Base-by-base conservation (phyloP, 1,284 basidiomycete genomes). In the Mycena sp. region DNA sequence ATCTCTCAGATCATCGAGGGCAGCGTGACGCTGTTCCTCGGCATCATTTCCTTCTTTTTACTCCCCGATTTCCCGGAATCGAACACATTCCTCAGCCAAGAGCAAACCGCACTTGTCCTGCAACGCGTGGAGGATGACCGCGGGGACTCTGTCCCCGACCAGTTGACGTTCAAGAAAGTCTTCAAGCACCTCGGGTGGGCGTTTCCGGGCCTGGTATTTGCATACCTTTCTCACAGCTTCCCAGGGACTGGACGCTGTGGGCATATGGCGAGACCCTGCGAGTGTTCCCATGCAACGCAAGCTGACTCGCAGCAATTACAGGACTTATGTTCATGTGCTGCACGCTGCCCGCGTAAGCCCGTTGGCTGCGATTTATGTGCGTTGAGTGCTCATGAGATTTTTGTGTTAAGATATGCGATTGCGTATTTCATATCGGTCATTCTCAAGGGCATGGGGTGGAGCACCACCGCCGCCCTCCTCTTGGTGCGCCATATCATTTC, bases 381-480 rank as follows among this genome's bases (percentile, higher is more conserved):
- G 23, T 46, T 23, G 37, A 11, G 16, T 35, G 30, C 35, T 57
- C 17, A 26, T 53, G 29, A n/a, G n/a, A 9, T 37, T 57, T 30
- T 25, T 38, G 37, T 11, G 35, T 43, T 29, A 37, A 41, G 29
- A 9, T 58, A 78, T 64, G 76, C 76, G 3, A 74, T 79, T 64
- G 76, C 78, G 19, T 82, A 79, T 69, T 83, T 82, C 69, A 75
- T 80, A 55, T 76, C 80, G 3, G 77, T 80, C 25, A 81, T 83
- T 59, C 70, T 83, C 26, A 70, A 69, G 49, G 77, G 75, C 46
- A 71, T 80, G 71, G 78, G 78, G 16, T 79, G 73, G 71, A 72
- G 71, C 9, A 67, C 58, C 43, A 73, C 76, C 1, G 65, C 67
- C 19, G 63, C 77, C 26, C 67, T 79, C 19, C 74, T 78, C 64